These are phyloP conservation scores for rapeseed (Brassica napus) DNA, from an alignment of 345 rosid species.

Conservation along the genomic window Da-Ae NC_063438.1:22130501-22131000, in stretches of 20 bases:
- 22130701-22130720: slow-evolving; percentile 16
- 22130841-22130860: background rate
- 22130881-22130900: background rate
- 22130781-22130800: slow-evolving; percentile 10
- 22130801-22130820: slow-evolving; percentile 22
- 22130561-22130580: background rate
- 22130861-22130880: background rate
- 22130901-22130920: background rate
- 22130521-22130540: slow-evolving; percentile 45
- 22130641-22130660: slow-evolving; percentile 1
- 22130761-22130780: slow-evolving; percentile 6
- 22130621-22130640: slow-evolving; percentile 37
- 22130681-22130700: slow-evolving; percentile 23
- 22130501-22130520: slow-evolving; percentile 60
- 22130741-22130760: slow-evolving; percentile 45
- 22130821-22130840: slow-evolving; percentile 30
- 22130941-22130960: too few relatives aligned
- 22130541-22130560: slow-evolving; percentile 13
- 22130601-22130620: slow-evolving; percentile 48
- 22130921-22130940: background rate
- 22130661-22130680: slow-evolving; percentile 14
- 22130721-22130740: slow-evolving; percentile 37
- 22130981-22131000: too few relatives aligned
- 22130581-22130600: slow-evolving; percentile 20
- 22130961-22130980: background rate